Evolutionary conservation across 140 eudicot species (phyloP), one percentile per base, ranked within the genome.

Genomic region (Bidens hawaiensis): DNA sequence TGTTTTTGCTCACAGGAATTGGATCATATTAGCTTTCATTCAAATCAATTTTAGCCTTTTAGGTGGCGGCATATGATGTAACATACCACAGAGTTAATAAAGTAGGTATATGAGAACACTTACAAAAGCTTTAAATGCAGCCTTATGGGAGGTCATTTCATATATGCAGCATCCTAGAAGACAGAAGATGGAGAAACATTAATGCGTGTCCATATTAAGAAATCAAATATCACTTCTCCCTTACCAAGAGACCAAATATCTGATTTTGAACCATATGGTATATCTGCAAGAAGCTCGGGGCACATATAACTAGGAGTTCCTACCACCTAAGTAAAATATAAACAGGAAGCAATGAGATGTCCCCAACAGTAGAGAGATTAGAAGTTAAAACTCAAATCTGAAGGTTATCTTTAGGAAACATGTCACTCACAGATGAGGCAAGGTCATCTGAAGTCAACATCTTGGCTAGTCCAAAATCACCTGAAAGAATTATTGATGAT

Each of bases 221-320:
- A 25, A 57, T 26, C 7, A 41, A 46, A 59, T 48, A 38, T 18
- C 45, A 71, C 26, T 48, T 24, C 64, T 49, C 6, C 51, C 85
- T 75, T 76, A 93, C 99, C 99, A 62, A 93, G 77, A 40, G 99
- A 93, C 99, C 99, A 93, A 34, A 93, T 85, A 69, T 93, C 99
- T 51, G 99, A 93, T 72, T 93, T 93, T 4, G 94, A 93, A 70
- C 99, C 99, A 76, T 93, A 93, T 47, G 99, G 99, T 76, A 88
- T 93, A 72, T 93, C 96, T 47, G 99, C 96, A 85, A 93, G 99
- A 74, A 93, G 93, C 82, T 93, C 99, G 47, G 99, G 99, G 78
- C 99, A 88, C 96, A 93, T 93, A 61, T 93, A 85, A 76, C 97
- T 93, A 33, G 97, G 99, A 70, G 99, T 93, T 62, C 99, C 99